These are phyloP conservation scores for Aschersonia sp. DNA, from an alignment of 2,329 filamentous ascomycete genomes.

Conservation along the genomic window DNA sequence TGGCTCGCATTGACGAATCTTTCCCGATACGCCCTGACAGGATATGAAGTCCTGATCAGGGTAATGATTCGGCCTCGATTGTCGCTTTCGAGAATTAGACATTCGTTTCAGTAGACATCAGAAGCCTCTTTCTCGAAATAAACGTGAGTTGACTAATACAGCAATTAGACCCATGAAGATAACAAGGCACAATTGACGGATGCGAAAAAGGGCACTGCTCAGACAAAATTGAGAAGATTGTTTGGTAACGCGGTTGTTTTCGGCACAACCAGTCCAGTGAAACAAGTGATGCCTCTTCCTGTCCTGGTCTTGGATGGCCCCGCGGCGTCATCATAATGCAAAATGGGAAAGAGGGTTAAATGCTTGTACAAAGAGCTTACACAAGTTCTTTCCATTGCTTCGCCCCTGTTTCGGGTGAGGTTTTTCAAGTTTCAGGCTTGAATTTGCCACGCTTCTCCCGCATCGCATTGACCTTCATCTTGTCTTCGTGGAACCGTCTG, in stretches of 20 bases:
- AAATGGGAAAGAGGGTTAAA: constrained; percentile 1
- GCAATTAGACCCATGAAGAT: too few species aligned
- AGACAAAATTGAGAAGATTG: constrained; percentile 53
- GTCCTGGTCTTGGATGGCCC: constrained; percentile 29
- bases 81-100: too few species aligned
- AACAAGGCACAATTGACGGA: not conserved
- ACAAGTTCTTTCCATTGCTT: not conserved
- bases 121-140: too few species aligned
- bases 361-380: constrained; percentile 1
- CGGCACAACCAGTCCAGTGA: constrained; percentile 28
- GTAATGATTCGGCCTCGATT: too few species aligned
- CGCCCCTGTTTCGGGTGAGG: not conserved
- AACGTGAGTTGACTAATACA: too few species aligned
- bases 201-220: constrained; percentile 16
- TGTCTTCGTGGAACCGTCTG: constrained; percentile 62
- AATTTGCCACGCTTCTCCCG: constrained; percentile 51
- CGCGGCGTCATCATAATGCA: constrained; percentile 35
- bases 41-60: too few species aligned
- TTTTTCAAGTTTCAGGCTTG: constrained; percentile 30
- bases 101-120: too few species aligned
- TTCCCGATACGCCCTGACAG: too few species aligned
- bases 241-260: constrained; percentile 44
- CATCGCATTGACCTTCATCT: constrained; percentile 57
- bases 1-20: too few species aligned
- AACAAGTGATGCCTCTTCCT: constrained; percentile 9